Base-by-base conservation (phyloP, 2,329 filamentous ascomycete species). In the Pseudogymnoascus sp. region DNA sequence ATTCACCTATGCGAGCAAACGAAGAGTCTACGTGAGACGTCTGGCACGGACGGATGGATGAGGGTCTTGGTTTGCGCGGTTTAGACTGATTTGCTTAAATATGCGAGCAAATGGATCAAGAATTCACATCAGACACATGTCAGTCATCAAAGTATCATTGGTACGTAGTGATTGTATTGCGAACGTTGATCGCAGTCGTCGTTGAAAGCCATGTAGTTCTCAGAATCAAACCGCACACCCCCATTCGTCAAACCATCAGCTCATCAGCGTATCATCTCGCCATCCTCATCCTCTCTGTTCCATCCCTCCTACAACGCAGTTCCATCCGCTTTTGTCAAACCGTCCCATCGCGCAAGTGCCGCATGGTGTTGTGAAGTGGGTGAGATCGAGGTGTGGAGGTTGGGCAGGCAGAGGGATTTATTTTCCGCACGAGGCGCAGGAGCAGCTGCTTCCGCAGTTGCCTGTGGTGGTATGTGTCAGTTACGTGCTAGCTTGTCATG, bases 141-240 rank as follows among this genome's bases (percentile, higher is more conserved):
- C n/a, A 55, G 25, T 8, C 28, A 33, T 55, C 28, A 4, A 35
- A 22, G 49, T 35, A 35, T 12, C 23, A 35, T 55, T 55, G 49
- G 49, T 55, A 55, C 28, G 49, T 55, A 55, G 28, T 55, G n/a
- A 55, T 55, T 55, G 49, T 55, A 55, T 35, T 55, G 49, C 49
- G 49, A 55, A 55, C 49, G 49, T 55, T 33, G 49, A 55, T 55
- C 49, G 49, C 49, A 55, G 49, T 55, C 49, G 49, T 55, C 49
- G n/a, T 55, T 55, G 28, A 55, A 55, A 55, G 49, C 49, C 28
- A 55, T 19, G 28, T 12, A 55, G 49, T 55, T 33, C 49, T 55
- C 49, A 33, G 49, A 33, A 33, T 55, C 49, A 55, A 55, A 55
- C 49, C 49, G 49, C 49, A 30, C 28, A 55, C 49, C 49, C 45